Evolutionary conservation across 495 filamentous ascomycete species (phyloP), one percentile per base, ranked within the genome.

Genomic region (Astrocystis sublimbata): DNA sequence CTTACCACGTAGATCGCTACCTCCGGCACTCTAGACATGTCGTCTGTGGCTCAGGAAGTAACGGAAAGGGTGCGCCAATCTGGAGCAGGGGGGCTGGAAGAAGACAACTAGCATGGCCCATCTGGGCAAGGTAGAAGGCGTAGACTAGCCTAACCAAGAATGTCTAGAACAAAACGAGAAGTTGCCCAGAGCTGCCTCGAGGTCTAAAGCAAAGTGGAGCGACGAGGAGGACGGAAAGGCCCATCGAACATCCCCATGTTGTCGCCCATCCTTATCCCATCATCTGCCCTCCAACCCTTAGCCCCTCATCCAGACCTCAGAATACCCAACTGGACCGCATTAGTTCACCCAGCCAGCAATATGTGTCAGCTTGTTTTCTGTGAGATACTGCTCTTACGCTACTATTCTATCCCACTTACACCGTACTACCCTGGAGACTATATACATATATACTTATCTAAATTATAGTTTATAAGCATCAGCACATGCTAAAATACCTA

Each of bases 121-220:
- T n/a, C n/a, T n/a, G n/a, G n/a, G n/a, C n/a, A n/a, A n/a, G n/a
- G n/a, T n/a, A n/a, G n/a, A n/a, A n/a, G n/a, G n/a, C n/a, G n/a
- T n/a, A 21, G 41, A 10, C 23, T 47, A 49, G 46, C 46, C 28
- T 3, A 26, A 3, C 24, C 26, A n/a, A 49, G 10, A 49, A 7
- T 28, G 49, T 23, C 49, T 52, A 52, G 49, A 15, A 33, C 47
- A 30, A 35, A 51, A 31, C 28, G 47, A 51, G 47, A 51, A 51
- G 47, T 30, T 52, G 49, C 24, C 30, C 8, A n/a, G n/a, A n/a
- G n/a, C n/a, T n/a, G n/a, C n/a, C n/a, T n/a, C n/a, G n/a, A n/a
- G n/a, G n/a, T n/a, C n/a, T n/a, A n/a, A n/a, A n/a, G n/a, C n/a
- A n/a, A n/a, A n/a, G n/a, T 15, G 24, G 46, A 26, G 46, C 46